A percentile compares a stretch with the other conserved stretches of the same genome.
These are phyloP conservation scores for Pestalotiopsis sp. DNA, from an alignment of 2,329 filamentous ascomycete genomes.

Conservation along the genomic window DNA sequence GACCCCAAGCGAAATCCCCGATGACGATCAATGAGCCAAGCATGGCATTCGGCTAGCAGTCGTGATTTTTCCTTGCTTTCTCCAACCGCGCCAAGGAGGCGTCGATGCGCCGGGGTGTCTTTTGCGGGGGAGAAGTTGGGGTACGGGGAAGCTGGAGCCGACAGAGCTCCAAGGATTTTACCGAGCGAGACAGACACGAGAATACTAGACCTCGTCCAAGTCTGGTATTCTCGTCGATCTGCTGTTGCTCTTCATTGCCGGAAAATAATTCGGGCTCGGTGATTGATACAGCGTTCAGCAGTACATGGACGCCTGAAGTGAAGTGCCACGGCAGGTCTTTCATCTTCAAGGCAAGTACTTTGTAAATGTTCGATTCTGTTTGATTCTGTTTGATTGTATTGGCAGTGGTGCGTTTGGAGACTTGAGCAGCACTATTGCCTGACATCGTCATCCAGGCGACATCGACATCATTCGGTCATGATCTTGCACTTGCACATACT, in stretches of 20 bases:
- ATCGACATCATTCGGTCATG: too few relatives aligned
- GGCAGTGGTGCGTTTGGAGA: too few relatives aligned
- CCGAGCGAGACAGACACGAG: background rate
- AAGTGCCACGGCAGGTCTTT: too few relatives aligned
- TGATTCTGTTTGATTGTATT: too few relatives aligned
- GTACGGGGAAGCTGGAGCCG: constrained; percentile 9
- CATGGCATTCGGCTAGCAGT: background rate
- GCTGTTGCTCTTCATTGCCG: background rate
- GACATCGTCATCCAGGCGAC: too few relatives aligned
- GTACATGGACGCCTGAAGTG: too few relatives aligned
- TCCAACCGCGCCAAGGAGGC: background rate
- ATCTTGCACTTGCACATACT: too few relatives aligned
- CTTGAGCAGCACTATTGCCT: too few relatives aligned
- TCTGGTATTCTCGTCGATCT: background rate
- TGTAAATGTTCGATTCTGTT: too few relatives aligned
- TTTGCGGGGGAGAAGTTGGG: background rate
- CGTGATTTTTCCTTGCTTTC: background rate
- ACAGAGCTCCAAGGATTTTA: background rate
- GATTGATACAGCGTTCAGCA: too few relatives aligned
- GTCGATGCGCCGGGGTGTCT: background rate
- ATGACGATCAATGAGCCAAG: background rate
- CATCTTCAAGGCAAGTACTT: too few relatives aligned
- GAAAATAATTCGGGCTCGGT: background rate
- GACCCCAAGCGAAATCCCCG: background rate
- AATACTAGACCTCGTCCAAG: background rate